Conservation (phyloP, 164 flowering plant species). For the Macadamia tetraphylla region DNA sequence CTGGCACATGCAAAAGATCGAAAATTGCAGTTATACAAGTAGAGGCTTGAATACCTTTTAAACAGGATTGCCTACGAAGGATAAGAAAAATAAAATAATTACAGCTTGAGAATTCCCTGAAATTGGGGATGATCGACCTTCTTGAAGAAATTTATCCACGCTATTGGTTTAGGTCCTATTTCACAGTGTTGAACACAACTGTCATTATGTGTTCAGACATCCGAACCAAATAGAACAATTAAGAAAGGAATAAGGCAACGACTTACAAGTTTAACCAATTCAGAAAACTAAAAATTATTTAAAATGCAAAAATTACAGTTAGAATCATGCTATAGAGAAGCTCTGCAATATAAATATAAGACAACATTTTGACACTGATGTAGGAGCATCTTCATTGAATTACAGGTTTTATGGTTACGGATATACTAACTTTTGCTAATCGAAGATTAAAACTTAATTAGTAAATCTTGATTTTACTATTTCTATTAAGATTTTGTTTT, state of each 20-base stretch:
- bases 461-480: too few species aligned
- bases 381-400: too few species aligned
- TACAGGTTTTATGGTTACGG: too few species aligned
- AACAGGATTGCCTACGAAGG: not conserved
- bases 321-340: too few species aligned
- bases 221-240: too few species aligned
- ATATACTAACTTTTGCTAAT: too few species aligned
- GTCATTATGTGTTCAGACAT: slow-evolving; percentile 2
- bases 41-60: not conserved
- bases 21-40: not conserved
- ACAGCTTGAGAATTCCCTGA: not conserved
- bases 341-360: too few species aligned
- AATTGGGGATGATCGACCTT: slow-evolving; percentile 37
- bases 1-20: slow-evolving; percentile 22
- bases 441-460: too few species aligned
- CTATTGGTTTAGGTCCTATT: slow-evolving; percentile 41
- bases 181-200: slow-evolving; percentile 12
- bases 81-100: not conserved
- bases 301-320: too few species aligned
- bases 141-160: slow-evolving; percentile 51
- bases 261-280: not conserved
- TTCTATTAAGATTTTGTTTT: too few species aligned
- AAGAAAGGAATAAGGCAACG: not conserved
- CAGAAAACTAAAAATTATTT: not conserved
- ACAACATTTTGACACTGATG: too few species aligned